Evolutionary conservation across 2,329 filamentous ascomycete genomes (phyloP), one percentile per base, ranked within the genome.

Genomic region (Hortaea werneckii): DNA sequence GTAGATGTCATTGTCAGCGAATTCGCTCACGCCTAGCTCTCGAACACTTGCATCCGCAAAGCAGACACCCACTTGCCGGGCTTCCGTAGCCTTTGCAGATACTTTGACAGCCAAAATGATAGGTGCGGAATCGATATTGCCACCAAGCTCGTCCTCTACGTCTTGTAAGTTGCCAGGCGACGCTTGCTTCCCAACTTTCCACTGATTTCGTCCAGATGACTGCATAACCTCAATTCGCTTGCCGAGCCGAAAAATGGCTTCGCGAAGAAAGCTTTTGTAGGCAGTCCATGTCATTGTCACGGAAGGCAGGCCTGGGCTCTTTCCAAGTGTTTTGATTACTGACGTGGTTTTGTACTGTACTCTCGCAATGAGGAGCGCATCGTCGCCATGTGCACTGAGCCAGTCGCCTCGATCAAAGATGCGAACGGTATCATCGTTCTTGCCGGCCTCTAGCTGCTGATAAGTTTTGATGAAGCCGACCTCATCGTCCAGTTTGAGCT

Each of bases 1-100:
- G 70, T 94, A 98, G 7, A 95, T 75, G 62, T 98, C 92, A 61
- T 96, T 98, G 73, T 98, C 92, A n/a, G 95, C 78, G 54, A 98
- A 98, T 63, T 98, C 94, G 72, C 87, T 95, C 44, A 98, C 88
- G 6, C 92, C 92, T 2, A 98, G 76, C 70, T 98, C 92, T 43
- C 92, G 78, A 27, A 96, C 90, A 54, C 87, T 95, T 1, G 94
- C 92, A 71, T 98, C 92, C 6, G 92, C 94, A 62, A 98, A 98
- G 67, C 92, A 96, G 5, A 98, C 90, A 6, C 92, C 92, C 0
- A 98, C 84, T 53, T 78, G 86, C 40, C 92, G 78, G 5, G 84
- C 86, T 64, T 96, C 90, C 0, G 78, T 78, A 1, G 87, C 86
- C 62, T 85, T 94, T n/a, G 87, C 80, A 0, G 85, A 85, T 26